Evolutionary conservation across 345 rosid genomes (phyloP), one percentile per base, ranked within the genome.

Genomic region (Hibiscus syriacus): DNA sequence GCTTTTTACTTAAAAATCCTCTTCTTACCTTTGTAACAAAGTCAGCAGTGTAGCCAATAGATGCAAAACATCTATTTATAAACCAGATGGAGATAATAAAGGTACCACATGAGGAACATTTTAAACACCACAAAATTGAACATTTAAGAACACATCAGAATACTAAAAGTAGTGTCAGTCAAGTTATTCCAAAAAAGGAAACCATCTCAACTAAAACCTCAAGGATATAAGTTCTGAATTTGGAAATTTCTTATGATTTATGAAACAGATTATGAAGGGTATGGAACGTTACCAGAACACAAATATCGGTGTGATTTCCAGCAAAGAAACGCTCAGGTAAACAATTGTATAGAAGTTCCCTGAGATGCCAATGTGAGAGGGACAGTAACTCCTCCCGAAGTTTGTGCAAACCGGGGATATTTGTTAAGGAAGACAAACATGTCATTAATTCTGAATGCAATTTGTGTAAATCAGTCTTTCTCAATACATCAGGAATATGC

Each of bases 311-410:
- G 70, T 85, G 84, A 81, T 93, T 85, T 67, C 83, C 84, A 72
- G 77, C 80, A 68, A 84, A 87, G 80, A 87, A 89, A 66, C 92
- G 71, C 63, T 86, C 95, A 6, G 98, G 97, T 77, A 93, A 78
- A 80, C 96, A 93, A 77, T 90, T 93, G 71, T 89, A 82, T 27
- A 90, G 80, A 72, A 85, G 86, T 6, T 93, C 97, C 86, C 77
- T 73, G 7, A 90, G 82, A 78, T 87, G 89, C 98, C 97, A 88
- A 64, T 82, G 86, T 0, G 60, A 39, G 5, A 68, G 23, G 1
- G 50, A 67, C 0, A 39, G 69, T 57, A 68, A 43, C 64, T 68
- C 72, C 53, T 74, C 77, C 66, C 79, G 54, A 25, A 87, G 71
- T 64, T 66, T 85, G 64, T 82, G 87, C 59, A 92, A 80, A 70